Evolutionary conservation across 2,329 filamentous ascomycete genomes (phyloP).

Genomic region (Colletotrichum tropicale): DNA sequence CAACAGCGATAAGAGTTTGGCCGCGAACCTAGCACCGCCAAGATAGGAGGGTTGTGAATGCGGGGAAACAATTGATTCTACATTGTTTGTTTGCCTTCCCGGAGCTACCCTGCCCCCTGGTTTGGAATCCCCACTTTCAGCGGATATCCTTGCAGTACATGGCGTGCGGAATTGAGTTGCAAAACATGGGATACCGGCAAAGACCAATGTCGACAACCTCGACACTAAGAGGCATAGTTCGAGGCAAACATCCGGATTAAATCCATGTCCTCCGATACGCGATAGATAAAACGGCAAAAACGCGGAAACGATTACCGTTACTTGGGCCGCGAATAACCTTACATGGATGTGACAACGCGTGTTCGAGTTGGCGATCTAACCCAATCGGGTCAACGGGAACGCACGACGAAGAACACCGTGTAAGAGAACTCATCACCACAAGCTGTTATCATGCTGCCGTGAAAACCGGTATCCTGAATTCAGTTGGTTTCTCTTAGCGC

Average conservation of each 20-base stretch:
- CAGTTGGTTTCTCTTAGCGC: not conserved
- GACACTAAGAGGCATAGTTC: not conserved
- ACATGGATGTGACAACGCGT: not conserved
- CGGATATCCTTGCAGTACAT: not conserved
- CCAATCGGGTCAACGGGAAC: not conserved
- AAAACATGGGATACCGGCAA: not conserved
- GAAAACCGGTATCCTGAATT: not conserved
- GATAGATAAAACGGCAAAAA: not conserved
- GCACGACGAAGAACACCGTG: not conserved
- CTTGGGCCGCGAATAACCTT: not conserved
- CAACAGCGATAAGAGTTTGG: not conserved
- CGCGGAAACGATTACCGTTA: not conserved
- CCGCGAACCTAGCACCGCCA: accelerated
- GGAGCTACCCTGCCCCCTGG: not conserved
- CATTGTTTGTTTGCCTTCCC: not conserved
- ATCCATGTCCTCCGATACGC: not conserved
- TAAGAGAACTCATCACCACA: not conserved
- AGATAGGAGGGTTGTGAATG: not conserved
- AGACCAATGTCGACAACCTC: not conserved
- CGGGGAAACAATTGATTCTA: not conserved
- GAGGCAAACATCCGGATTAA: not conserved
- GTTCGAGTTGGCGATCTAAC: not conserved
- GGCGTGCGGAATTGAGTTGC: not conserved
- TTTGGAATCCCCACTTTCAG: not conserved
- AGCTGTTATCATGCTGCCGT: not conserved